These are phyloP conservation scores for Lentinula lateritia DNA, from an alignment of 768 basidiomycete genomes.

Conservation along the genomic window DNA sequence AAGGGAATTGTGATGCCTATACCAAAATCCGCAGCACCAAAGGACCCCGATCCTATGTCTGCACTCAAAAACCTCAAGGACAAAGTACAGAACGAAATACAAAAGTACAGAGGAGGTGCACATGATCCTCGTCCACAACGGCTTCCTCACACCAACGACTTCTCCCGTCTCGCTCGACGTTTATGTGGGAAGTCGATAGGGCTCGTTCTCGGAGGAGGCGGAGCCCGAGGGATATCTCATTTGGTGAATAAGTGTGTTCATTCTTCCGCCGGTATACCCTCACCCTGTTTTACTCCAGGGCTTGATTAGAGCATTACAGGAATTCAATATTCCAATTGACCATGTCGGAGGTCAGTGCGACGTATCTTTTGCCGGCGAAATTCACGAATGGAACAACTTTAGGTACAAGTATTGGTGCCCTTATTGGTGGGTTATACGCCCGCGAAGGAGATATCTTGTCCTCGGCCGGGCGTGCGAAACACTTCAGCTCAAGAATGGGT, in stretches of 20 bases:
- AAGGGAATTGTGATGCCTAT: constrained; percentile 70
- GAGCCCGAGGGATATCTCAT: constrained; percentile 83
- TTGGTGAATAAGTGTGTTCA: constrained; percentile 31
- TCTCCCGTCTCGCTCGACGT: constrained; percentile 83
- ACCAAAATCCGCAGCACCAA: constrained; percentile 52
- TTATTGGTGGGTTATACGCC: constrained; percentile 93
- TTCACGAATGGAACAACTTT: constrained; percentile 2
- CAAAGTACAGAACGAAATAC: constrained; percentile 83
- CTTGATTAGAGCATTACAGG: constrained; percentile 87
- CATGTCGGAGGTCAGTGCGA: constrained; percentile 67
- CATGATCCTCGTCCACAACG: constrained; percentile 65
- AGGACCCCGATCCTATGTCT: constrained; percentile 83
- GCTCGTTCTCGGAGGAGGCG: constrained; percentile 94
- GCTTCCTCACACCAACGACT: constrained; percentile 83
- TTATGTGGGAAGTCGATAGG: constrained; percentile 93
- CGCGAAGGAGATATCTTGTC: constrained; percentile 89
- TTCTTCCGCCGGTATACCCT: constrained; percentile 27
- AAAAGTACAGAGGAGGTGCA: constrained; percentile 72
- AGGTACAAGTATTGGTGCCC: constrained; percentile 87
- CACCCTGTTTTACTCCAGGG: constrained; percentile 52
- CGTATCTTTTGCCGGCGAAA: neutral
- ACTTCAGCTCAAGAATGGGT: constrained; percentile 87
- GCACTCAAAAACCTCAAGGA: constrained; percentile 92
- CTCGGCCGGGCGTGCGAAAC: constrained; percentile 79
- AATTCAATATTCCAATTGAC: constrained; percentile 90